These are phyloP conservation scores for Trichosporon coremiiforme DNA, from an alignment of 1,284 basidiomycete genomes.

Conservation along the genomic window DNA sequence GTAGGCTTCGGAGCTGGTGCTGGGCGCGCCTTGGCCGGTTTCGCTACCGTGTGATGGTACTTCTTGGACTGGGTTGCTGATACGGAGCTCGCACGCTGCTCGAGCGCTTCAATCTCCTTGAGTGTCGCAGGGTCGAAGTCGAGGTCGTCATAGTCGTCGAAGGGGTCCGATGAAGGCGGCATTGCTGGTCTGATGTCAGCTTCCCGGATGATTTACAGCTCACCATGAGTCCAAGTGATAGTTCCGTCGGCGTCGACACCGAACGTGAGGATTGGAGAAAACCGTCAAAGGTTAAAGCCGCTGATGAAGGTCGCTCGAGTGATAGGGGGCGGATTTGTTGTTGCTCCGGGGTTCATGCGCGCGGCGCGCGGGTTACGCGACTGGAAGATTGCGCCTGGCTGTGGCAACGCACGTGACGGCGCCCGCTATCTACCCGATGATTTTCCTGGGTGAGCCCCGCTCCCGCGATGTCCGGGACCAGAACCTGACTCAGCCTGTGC, in stretches of 20 bases:
- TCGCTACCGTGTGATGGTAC: slow-evolving; percentile 40
- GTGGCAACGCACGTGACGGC: background rate
- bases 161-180: slow-evolving; percentile 40
- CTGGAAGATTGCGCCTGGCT: slow-evolving; percentile 6
- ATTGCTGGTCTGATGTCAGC: slow-evolving; percentile 1
- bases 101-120: slow-evolving; percentile 37
- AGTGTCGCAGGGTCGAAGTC: slow-evolving; percentile 44
- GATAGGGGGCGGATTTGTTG: background rate
- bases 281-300: background rate
- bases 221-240: background rate
- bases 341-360: slow-evolving; percentile 5
- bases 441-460: background rate
- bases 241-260: background rate
- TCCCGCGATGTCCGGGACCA: background rate
- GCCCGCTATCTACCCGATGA: background rate
- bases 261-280: background rate
- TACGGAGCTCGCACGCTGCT: slow-evolving; percentile 38
- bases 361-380: slow-evolving; percentile 10
- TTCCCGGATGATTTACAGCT: background rate
- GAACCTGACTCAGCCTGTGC: slow-evolving; percentile 4
- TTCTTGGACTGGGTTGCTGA: slow-evolving; percentile 30
- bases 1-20: slow-evolving; percentile 17
- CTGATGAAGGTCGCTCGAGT: background rate
- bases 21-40: slow-evolving; percentile 29
- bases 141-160: slow-evolving; percentile 45